Evolutionary conservation across 83 land plant genomes (phyloP), one percentile per base, ranked within the genome.

Genomic region (Thuja plicata): DNA sequence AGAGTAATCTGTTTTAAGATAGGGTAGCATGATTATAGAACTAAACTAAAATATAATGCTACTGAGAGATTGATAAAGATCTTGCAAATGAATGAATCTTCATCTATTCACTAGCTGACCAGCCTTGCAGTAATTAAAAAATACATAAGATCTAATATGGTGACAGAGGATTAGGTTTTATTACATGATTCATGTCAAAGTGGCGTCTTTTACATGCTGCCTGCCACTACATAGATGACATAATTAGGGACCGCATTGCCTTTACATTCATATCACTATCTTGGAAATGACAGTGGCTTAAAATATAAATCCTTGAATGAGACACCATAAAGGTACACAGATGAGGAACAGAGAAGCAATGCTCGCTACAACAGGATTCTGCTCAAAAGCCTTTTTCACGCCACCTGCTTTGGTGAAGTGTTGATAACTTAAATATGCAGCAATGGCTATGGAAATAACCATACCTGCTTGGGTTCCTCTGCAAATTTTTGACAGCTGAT

Each of bases 361-460:
- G 86, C 94, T 92, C 15, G 95, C 91, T 87, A 95, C 73, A 50
- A 95, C 60, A 38, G 93, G 85, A 84, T 90, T 90, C 81, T 92
- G 93, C 76, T 93, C 92, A 89, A 93, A 93, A 55, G 95, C 94
- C 50, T 86, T 91, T 84, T 87, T 85, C 79, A 95, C 84, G 77
- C 94, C 90, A 15, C 96, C 95, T 27, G 71, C 86, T 30, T 90
- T 91, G 32, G 92, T 89, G 88, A 93, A 92, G 91, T 95, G 96
- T 87, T 93, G 96, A 88, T 87, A 92, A 73, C 93, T 91, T 87
- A 95, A 62, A 90, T 88, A 95, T 37, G 48, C 95, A 3, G 96
- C 90, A 57, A 93, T 88, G 30, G 89, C 90, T 88, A 94, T 77
- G 87, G 93, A 89, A 54, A 95, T 62, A 38, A 94, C 89, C 40